Evolutionary conservation across 176 grass and related monocot species (phyloP), one percentile per base, ranked within the genome.

Genomic region (Ensete glaucum): DNA sequence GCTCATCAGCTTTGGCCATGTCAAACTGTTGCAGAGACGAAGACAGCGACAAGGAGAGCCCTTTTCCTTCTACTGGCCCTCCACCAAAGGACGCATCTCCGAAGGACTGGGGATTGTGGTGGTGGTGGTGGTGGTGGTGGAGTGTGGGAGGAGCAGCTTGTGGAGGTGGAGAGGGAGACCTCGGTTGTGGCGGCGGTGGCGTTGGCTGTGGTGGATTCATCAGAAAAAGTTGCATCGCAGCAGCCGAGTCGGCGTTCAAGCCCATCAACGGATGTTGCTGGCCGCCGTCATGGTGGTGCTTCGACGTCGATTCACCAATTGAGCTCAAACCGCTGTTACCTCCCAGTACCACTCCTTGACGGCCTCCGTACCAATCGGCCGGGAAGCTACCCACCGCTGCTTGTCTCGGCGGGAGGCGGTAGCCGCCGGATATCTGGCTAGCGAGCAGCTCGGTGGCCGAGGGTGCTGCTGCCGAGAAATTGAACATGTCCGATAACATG

Each of bases 401-500:
- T 9, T 66, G 81, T 73, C 84, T 69, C 2, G 78, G 74, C 22
- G 84, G 85, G 72, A 83, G 85, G 59, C 87, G 88, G 76, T 91
- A 88, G 54, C 76, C 80, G 15, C 80, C 80, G 9, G 54, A 84
- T 83, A 99, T 94, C 88, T 94, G 91, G 87, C 82, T 86, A 27
- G 91, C 95, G 8, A 94, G 76, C 52, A 99, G 79, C 81, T 99
- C 96, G 68, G 91, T 84, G 17, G 91, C 86, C 64, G 90, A 88
- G 1, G 83, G 78, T 1, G 86, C 90, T 3, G 64, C 54, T 2
- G 81, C 70, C 7, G 85, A 75, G 77, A 94, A 99, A 72, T 93
- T 90, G 85, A 99, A 99, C 91, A 99, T 91, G 84, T 99, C 96
- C 6, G 95, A 89, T 20, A 99, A 80, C 96, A 99, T 99, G 87